These are phyloP conservation scores for Tausonia pullulans DNA, from an alignment of 1,284 basidiomycete species.

Conservation along the genomic window DNA sequence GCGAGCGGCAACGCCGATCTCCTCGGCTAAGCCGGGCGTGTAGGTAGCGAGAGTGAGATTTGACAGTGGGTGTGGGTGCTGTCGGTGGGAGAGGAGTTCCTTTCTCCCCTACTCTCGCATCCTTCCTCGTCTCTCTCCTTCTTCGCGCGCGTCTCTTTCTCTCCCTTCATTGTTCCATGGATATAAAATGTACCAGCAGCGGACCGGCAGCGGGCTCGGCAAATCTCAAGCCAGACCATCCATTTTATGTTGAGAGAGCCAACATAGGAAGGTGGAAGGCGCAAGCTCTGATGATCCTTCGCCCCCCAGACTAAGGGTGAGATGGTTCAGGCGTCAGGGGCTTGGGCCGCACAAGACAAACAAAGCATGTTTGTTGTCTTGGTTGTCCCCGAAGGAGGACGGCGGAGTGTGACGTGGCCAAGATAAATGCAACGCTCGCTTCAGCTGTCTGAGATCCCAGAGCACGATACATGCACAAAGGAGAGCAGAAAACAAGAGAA, in stretches of 20 bases:
- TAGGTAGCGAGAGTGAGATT: neutral
- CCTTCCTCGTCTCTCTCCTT: conserved; percentile 31
- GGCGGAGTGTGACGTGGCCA: too few species aligned
- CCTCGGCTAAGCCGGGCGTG: conserved; percentile 42
- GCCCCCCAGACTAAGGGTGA: too few species aligned
- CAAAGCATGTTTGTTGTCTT: too few species aligned
- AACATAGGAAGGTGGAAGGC: neutral
- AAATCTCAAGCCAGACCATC: too few species aligned
- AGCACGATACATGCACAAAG: too few species aligned
- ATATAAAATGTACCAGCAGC: neutral
- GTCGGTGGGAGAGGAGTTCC: neutral
- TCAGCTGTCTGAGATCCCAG: too few species aligned
- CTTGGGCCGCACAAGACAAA: too few species aligned
- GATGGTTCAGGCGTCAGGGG: too few species aligned
- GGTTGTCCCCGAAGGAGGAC: too few species aligned
- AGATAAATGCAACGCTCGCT: too few species aligned
- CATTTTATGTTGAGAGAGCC: neutral
- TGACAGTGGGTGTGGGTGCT: conserved; percentile 2
- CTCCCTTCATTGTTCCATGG: conserved; percentile 24
- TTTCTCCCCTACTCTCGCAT: conserved; percentile 30
- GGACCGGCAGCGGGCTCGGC: neutral
- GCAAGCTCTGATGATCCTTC: too few species aligned
- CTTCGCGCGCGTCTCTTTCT: conserved; percentile 27
- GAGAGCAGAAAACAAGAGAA: too few species aligned
- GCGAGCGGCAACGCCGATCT: conserved; percentile 83